Evolutionary conservation across 106 monocot genomes (phyloP), one percentile per base, ranked within the genome.

Genomic region (Acorus gramineus): DNA sequence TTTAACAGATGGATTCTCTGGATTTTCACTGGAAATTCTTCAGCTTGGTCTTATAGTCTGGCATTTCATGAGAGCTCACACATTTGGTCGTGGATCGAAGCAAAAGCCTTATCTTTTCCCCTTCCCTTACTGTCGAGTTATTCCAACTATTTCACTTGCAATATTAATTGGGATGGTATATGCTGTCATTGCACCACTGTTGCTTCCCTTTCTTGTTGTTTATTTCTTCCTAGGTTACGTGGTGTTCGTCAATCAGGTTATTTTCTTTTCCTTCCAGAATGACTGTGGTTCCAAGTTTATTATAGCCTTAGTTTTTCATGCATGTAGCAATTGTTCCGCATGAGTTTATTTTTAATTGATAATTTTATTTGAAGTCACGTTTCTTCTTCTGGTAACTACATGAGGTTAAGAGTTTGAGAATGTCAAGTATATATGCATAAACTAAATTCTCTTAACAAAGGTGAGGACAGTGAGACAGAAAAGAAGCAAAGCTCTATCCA

Each of bases 101-200:
- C 56, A 79, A 42, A 67, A 82, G 51, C 76, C 81, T 55, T 77
- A 70, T 52, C 81, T 89, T 55, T 89, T 76, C 69, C 77, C 79
- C 3, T 82, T 89, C 45, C 89, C 74, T 52, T 89, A 85, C 49
- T 85, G 72, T 49, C 76, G 89, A 70, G 79, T 89, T 42, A 70
- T 89, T 65, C 85, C 89, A 47, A 81, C 69, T 51, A 82, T 89
- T 68, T 85, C 82, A 52, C 85, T 89, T 63, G 82, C 79, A 61
- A 79, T 89, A 44, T 69, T 85, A 77, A 89, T 89, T 55, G 85
- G 89, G 57, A 82, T 84, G 79, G 85, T 85, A 10, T 85, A 89
- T 74, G 78, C 89, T 5, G 81, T 89, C 4, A 57, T 85, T 53
- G 78, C 89, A 4, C 85, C 85, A 43, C 56, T 85, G 55, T 65